Conservation (phyloP, 768 basidiomycete species). For the Boletus coccyginus region DNA sequence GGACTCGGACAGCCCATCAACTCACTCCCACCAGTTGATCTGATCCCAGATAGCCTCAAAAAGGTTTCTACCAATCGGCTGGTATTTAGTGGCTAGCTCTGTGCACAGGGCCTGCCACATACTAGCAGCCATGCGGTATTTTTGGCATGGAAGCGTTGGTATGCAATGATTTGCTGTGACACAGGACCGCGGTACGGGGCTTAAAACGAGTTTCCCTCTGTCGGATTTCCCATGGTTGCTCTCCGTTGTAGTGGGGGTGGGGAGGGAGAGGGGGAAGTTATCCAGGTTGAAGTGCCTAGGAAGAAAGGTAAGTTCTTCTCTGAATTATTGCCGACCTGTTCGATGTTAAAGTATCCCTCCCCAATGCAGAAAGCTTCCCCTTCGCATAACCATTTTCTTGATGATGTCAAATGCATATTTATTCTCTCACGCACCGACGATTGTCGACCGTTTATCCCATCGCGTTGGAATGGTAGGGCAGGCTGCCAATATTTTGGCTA, state of each 20-base stretch:
- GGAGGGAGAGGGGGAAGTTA: not conserved
- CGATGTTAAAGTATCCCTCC: not conserved
- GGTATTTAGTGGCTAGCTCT: not conserved
- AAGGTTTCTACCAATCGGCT: not conserved
- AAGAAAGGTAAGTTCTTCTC: not conserved
- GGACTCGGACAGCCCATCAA: not conserved
- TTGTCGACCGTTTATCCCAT: no score
- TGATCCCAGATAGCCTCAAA: not conserved
- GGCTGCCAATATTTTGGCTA: constrained; percentile 5
- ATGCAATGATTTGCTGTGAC: constrained; percentile 19
- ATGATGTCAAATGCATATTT: not conserved
- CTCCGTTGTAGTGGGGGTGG: not conserved
- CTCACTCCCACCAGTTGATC: no score
- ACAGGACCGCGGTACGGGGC: not conserved
- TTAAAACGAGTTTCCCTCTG: not conserved
- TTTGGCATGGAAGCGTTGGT: constrained; percentile 6
- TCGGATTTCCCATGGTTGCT: not conserved
- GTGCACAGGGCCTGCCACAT: not conserved
- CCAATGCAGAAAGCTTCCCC: not conserved
- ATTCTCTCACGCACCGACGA: constrained; percentile 15
- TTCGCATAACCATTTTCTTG: not conserved
- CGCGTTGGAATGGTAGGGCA: not conserved
- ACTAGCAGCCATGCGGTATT: constrained; percentile 1
- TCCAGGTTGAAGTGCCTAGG: not conserved
- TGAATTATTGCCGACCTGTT: not conserved